Evolutionary conservation across 495 filamentous ascomycete genomes (phyloP).

Genomic region (Penicillium simplicissimum): DNA sequence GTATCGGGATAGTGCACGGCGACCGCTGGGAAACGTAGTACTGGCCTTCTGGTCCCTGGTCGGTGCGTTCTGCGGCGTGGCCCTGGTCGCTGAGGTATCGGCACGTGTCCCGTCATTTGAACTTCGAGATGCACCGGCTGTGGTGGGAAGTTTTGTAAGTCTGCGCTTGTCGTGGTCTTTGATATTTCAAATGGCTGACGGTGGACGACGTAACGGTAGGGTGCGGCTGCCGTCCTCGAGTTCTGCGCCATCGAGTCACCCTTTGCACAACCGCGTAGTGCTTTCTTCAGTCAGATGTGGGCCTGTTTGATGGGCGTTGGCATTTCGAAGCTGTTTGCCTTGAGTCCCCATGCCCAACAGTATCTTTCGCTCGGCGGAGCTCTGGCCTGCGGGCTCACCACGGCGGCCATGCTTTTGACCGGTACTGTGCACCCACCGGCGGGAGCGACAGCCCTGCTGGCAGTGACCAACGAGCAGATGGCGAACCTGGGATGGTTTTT

Average conservation of each 20-base stretch:
- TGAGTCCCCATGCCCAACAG: conserved; percentile 45
- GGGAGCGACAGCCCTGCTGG: conserved; percentile 81
- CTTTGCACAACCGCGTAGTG: conserved; percentile 79
- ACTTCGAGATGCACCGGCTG: conserved; percentile 37
- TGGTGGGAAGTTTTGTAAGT: conserved; percentile 48
- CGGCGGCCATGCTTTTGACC: conserved; percentile 71
- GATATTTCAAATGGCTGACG: neutral
- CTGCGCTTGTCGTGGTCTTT: neutral
- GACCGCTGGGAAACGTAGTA: conserved; percentile 38
- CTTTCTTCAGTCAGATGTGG: conserved; percentile 70
- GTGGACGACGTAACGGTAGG: conserved; percentile 41
- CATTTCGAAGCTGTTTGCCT: conserved; percentile 71
- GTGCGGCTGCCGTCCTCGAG: conserved; percentile 74
- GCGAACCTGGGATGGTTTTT: conserved; percentile 69
- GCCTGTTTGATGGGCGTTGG: conserved; percentile 65
- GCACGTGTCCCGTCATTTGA: conserved; percentile 41
- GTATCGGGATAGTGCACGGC: conserved; percentile 34
- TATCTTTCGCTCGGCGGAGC: conserved; percentile 69
- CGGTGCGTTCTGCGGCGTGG: conserved; percentile 47
- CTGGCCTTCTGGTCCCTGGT: conserved; percentile 46
- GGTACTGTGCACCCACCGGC: conserved; percentile 85
- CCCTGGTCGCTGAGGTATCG: conserved; percentile 43
- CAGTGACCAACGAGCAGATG: conserved; percentile 59
- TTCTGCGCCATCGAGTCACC: conserved; percentile 78
- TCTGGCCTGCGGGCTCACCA: conserved; percentile 67